phyloP scores from a whole-genome alignment of 805 yeast species.

The Lipomyces orientalis region DNA sequence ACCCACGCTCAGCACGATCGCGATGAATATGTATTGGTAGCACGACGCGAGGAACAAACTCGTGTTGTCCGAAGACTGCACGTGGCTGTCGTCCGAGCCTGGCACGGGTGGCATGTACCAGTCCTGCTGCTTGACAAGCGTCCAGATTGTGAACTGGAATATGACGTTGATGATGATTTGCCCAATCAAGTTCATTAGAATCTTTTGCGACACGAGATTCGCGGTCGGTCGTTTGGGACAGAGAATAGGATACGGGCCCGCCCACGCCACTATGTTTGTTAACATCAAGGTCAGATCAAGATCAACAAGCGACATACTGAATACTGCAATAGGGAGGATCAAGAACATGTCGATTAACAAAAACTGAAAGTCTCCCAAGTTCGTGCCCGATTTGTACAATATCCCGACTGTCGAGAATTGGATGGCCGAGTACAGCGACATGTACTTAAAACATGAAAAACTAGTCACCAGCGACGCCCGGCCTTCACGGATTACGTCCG shows the following conservation, averaged over 20 bases:
- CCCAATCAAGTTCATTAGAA: constrained; percentile 80
- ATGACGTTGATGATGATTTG: constrained; percentile 66
- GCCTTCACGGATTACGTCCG: constrained; percentile 91
- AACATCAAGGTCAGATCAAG: not conserved
- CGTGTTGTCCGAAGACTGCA: constrained; percentile 88
- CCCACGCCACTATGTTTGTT: constrained; percentile 79
- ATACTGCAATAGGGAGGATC: constrained; percentile 92
- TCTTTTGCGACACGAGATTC: constrained; percentile 86
- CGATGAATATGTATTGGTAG: constrained; percentile 86
- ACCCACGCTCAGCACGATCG: constrained; percentile 85
- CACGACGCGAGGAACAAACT: constrained; percentile 79
- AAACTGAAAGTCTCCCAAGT: constrained; percentile 96
- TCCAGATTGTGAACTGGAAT: constrained; percentile 77
- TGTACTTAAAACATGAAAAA: constrained; percentile 95
- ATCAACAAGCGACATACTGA: constrained; percentile 45
- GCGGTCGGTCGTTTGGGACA: constrained; percentile 88
- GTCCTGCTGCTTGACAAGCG: constrained; percentile 56
- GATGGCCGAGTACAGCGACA: constrained; percentile 96
- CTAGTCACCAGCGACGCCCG: constrained; percentile 93
- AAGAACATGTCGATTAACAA: constrained; percentile 88
- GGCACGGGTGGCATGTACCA: constrained; percentile 64
- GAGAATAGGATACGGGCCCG: constrained; percentile 70
- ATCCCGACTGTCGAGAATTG: constrained; percentile 89
- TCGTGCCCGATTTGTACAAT: constrained; percentile 84
- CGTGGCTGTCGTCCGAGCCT: constrained; percentile 81